These are phyloP conservation scores for Chlamydomonas sphaeroides DNA, from an alignment of 139 green algal genomes.

Conservation along the genomic window DNA sequence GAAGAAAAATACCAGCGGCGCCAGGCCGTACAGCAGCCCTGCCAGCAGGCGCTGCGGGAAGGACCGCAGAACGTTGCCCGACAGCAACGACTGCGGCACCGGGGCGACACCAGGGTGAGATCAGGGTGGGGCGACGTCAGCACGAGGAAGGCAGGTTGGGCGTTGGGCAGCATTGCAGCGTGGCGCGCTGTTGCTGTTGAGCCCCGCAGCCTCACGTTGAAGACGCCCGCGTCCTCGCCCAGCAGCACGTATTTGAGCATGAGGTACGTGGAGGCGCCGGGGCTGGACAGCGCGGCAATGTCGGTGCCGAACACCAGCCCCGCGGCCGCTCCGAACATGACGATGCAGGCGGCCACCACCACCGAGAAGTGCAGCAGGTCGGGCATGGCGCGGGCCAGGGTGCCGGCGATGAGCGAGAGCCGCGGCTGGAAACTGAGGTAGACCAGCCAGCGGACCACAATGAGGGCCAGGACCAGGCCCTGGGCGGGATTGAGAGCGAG, in stretches of 20 bases:
- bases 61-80: too few species aligned
- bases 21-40: too few species aligned
- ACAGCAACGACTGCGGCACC: too few species aligned
- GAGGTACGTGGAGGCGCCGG: neutral
- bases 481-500: too few species aligned
- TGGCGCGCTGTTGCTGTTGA: neutral
- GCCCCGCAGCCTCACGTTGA: neutral
- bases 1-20: too few species aligned
- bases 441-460: conserved; percentile 48
- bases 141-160: too few species aligned
- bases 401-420: conserved; percentile 28
- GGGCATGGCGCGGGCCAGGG: conserved; percentile 1
- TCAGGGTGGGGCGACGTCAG: too few species aligned
- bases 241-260: conserved; percentile 31
- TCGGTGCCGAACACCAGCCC: conserved; percentile 14
- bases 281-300: neutral
- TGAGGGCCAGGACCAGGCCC: conserved; percentile 32
- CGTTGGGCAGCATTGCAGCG: too few species aligned
- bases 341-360: conserved; percentile 14
- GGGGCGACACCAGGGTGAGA: too few species aligned
- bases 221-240: neutral
- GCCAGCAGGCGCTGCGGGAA: too few species aligned
- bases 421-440: conserved; percentile 52
- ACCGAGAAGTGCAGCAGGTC: conserved; percentile 42
- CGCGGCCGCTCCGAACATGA: conserved; percentile 1